Evolutionary conservation across 257 asterid genomes (phyloP).

Genomic region (Nicotiana attenuata): DNA sequence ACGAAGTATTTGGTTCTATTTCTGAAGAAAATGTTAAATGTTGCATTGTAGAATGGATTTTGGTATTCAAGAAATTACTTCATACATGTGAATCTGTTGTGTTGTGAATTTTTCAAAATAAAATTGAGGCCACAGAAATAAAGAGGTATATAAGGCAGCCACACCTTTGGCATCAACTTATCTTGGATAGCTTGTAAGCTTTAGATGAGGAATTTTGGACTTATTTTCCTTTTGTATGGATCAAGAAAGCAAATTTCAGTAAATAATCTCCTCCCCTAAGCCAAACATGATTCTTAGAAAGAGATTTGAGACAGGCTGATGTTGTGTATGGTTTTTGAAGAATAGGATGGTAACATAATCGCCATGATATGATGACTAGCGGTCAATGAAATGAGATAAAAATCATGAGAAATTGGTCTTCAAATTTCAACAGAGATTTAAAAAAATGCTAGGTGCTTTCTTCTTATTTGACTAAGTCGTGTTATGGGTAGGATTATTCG

Average conservation of each 20-base stretch:
- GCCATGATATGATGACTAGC: no score
- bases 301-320: no score
- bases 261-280: background rate
- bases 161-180: background rate
- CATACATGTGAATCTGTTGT: background rate
- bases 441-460: no score
- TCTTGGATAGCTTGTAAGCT: background rate
- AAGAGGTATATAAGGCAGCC: background rate
- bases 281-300: background rate
- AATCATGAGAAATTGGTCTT: no score
- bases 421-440: no score
- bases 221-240: background rate
- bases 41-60: background rate
- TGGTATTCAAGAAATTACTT: background rate
- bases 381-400: no score
- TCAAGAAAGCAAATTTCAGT: background rate
- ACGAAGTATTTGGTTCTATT: conserved; percentile 12
- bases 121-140: background rate
- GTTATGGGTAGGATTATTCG: no score
- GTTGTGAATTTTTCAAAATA: background rate
- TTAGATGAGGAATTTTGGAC: background rate
- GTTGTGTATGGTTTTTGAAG: no score
- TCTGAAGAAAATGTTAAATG: background rate
- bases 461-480: no score
- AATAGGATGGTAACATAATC: no score